Percentiles rank a stretch among this genome's conserved stretches.
These are phyloP conservation scores for Paulownia fortunei DNA, from an alignment of 257 asterid species.

Conservation along the genomic window DNA sequence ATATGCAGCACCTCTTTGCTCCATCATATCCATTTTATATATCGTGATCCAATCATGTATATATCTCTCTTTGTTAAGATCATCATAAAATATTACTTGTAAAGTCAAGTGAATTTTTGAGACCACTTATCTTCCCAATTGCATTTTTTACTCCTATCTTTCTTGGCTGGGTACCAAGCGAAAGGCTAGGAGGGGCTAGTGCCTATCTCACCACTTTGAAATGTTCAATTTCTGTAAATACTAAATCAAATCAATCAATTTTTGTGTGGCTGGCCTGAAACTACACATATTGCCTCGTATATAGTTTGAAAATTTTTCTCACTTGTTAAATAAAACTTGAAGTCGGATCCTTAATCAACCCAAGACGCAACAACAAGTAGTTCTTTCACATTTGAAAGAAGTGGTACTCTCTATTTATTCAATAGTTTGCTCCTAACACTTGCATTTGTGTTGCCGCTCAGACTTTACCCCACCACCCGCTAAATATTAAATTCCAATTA, in stretches of 20 bases:
- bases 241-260: background rate
- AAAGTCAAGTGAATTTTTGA: too few species aligned
- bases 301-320: background rate
- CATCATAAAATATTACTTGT: background rate
- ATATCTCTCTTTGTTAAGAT: too few species aligned
- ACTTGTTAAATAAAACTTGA: background rate
- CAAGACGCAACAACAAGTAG: background rate
- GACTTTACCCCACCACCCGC: background rate
- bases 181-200: too few species aligned
- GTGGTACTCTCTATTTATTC: background rate
- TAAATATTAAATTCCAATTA: too few species aligned
- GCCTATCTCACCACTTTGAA: background rate
- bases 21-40: too few species aligned
- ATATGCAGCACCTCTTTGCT: background rate
- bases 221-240: background rate
- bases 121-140: too few species aligned
- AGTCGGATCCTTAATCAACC: background rate
- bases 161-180: too few species aligned
- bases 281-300: too few species aligned
- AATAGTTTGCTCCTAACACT: background rate
- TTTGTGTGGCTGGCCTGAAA: background rate
- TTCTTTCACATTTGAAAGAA: too few species aligned
- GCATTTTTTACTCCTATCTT: too few species aligned
- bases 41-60: too few species aligned
- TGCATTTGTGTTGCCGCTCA: background rate